Percentiles rank a stretch among this genome's conserved stretches.
Conservation (phyloP, 2,329 filamentous ascomycete genomes). For the Huntiella bhutanensis region DNA sequence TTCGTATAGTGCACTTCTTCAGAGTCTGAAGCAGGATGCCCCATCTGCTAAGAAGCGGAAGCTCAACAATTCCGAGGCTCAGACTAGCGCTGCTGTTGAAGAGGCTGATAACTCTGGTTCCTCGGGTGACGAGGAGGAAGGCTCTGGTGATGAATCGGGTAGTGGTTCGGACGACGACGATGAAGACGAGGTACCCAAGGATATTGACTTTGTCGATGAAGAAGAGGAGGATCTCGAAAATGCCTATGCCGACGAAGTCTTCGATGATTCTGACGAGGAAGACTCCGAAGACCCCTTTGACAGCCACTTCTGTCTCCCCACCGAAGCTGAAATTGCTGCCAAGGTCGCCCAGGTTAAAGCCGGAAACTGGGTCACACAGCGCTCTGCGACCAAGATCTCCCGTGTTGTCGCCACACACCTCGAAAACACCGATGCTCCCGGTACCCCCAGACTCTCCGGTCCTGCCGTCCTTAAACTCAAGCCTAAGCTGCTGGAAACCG, state of each 20-base stretch:
- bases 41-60: conserved; percentile 39
- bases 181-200: conserved; percentile 20
- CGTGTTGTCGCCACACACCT: conserved; percentile 31
- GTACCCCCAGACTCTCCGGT: conserved; percentile 17
- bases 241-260: conserved; percentile 17
- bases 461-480: conserved; percentile 44
- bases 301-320: conserved; percentile 52
- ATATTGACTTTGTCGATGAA: conserved; percentile 17
- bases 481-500: conserved; percentile 41
- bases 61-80: conserved; percentile 22
- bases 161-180: conserved; percentile 14
- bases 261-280: conserved; percentile 30
- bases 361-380: conserved; percentile 31
- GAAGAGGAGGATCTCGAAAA: conserved; percentile 26
- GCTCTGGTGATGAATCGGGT: conserved; percentile 8
- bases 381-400: conserved; percentile 26
- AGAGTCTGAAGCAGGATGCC: conserved; percentile 27
- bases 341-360: conserved; percentile 32
- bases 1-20: conserved; percentile 39
- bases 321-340: conserved; percentile 38
- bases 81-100: conserved; percentile 14
- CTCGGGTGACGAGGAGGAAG: conserved; percentile 13
- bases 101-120: conserved; percentile 11
- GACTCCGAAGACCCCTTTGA: conserved; percentile 56
- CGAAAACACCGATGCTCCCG: conserved; percentile 13